Evolutionary conservation across 176 grass and related monocot genomes (phyloP).

Genomic region (Paspalum vaginatum): DNA sequence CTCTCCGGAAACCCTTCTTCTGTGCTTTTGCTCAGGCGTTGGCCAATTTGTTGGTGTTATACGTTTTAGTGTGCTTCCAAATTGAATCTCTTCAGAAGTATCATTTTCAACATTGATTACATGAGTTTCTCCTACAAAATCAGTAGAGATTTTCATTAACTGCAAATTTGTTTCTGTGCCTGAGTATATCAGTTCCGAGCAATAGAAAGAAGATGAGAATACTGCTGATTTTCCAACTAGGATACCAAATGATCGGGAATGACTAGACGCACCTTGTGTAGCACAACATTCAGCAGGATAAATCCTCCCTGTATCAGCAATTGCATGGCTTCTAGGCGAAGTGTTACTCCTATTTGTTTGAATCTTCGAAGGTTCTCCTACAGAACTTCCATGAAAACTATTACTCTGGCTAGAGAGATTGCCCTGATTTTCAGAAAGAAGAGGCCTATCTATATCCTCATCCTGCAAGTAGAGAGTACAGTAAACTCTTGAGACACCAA

Average conservation of each 20-base stretch:
- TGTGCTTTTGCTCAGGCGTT: conserved; percentile 46
- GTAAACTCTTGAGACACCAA: conserved; percentile 21
- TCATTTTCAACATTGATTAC: conserved; percentile 65
- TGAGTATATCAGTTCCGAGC: not conserved
- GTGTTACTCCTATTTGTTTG: conserved; percentile 64
- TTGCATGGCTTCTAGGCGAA: conserved; percentile 50
- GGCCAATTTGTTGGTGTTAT: conserved; percentile 41
- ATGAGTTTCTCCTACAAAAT: conserved; percentile 70
- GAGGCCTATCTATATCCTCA: conserved; percentile 74
- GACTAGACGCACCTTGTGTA: conserved; percentile 58
- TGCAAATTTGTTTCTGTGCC: not conserved
- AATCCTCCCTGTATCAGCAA: conserved; percentile 49
- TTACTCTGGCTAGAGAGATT: conserved; percentile 37
- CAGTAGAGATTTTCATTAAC: conserved; percentile 24
- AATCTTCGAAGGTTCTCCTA: conserved; percentile 60
- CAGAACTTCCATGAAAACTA: conserved; percentile 49
- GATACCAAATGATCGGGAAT: not conserved
- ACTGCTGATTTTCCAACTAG: not conserved
- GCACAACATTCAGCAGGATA: conserved; percentile 44
- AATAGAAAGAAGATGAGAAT: conserved; percentile 7
- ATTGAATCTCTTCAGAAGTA: conserved; percentile 48
- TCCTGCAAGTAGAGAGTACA: conserved; percentile 50
- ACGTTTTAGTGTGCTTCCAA: conserved; percentile 65
- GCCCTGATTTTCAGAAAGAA: conserved; percentile 59
- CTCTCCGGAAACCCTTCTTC: conserved; percentile 35